Evolutionary conservation across 1,284 basidiomycete genomes (phyloP).

Genomic region (Apiotrichum mycotoxinovorans): DNA sequence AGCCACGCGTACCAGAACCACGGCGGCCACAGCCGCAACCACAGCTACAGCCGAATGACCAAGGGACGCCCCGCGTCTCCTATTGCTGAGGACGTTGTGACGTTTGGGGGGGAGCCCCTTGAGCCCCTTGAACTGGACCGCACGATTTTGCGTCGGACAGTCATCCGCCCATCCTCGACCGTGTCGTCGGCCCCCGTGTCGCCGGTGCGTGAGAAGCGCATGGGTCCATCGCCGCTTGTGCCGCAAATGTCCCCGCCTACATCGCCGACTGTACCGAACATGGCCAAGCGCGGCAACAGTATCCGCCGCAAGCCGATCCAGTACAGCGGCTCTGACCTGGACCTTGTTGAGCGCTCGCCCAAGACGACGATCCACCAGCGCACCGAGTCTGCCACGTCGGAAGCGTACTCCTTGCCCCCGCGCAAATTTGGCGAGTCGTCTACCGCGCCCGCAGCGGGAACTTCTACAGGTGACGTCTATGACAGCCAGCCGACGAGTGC

Average conservation of each 20-base stretch:
- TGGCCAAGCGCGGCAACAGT: conserved; percentile 14
- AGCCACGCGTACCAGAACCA: neutral
- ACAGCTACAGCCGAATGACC: neutral
- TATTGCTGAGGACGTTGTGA: conserved; percentile 11
- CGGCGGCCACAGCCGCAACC: neutral
- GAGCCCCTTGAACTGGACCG: neutral
- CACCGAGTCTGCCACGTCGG: conserved; percentile 6
- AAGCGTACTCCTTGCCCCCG: conserved; percentile 1
- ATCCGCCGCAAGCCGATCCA: conserved; percentile 43
- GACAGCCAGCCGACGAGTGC: neutral
- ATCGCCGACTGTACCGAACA: neutral
- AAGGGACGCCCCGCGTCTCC: conserved; percentile 9
- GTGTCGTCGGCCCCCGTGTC: conserved; percentile 18
- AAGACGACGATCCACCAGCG: conserved; percentile 10
- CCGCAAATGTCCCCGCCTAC: neutral
- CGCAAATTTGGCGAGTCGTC: conserved; percentile 6
- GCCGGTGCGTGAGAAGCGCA: neutral
- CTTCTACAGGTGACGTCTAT: neutral
- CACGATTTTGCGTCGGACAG: conserved; percentile 33
- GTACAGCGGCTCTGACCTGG: conserved; percentile 35
- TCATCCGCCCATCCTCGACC: conserved; percentile 24
- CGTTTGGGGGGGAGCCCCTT: neutral
- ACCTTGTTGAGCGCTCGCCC: conserved; percentile 27
- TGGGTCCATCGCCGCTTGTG: conserved; percentile 7
- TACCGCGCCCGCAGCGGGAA: neutral